A percentile compares a stretch with the other conserved stretches of the same genome.
Evolutionary conservation across 148 eudicot genomes (phyloP).

Genomic region (Polygonum aviculare): DNA sequence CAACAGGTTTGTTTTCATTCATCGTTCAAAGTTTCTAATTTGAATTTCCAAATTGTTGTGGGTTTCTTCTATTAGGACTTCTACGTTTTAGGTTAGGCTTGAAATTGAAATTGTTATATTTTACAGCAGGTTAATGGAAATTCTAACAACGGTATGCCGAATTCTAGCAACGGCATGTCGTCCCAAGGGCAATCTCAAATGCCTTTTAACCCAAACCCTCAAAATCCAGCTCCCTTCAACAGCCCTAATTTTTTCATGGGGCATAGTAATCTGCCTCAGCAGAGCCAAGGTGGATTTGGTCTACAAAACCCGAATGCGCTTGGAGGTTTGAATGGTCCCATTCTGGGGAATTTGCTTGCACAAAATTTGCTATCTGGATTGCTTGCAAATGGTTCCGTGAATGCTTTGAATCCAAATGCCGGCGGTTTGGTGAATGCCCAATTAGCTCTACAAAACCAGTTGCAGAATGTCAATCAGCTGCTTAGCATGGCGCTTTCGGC

Average conservation of each 20-base stretch:
- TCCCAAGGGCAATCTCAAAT: conserved; percentile 23
- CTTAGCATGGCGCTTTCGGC: conserved; percentile 18
- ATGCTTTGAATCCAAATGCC: conserved; percentile 9
- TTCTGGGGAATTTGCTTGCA: conserved; percentile 17
- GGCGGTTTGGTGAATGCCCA: conserved; percentile 23
- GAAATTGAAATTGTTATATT: not conserved
- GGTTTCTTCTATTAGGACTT: not conserved
- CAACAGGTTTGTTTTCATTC: conserved; percentile 12
- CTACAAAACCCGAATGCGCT: conserved; percentile 20
- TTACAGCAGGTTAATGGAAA: conserved; percentile 18
- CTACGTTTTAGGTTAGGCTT: not conserved
- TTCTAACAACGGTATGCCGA: conserved; percentile 18
- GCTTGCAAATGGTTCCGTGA: conserved; percentile 16
- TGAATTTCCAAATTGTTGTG: not conserved
- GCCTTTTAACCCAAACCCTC: conserved; percentile 24
- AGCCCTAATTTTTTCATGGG: conserved; percentile 15
- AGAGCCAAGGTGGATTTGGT: conserved; percentile 17
- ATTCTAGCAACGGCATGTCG: conserved; percentile 8
- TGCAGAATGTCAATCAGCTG: conserved; percentile 22
- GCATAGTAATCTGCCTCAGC: conserved; percentile 14
- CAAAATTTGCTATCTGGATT: conserved; percentile 12
- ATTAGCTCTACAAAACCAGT: conserved; percentile 31
- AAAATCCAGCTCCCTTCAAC: conserved; percentile 18
- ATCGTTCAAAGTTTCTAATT: not conserved
- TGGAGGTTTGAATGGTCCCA: conserved; percentile 16